Percentiles rank a stretch among this genome's conserved stretches.
Conservation (phyloP, 2,329 filamentous ascomycete genomes). For the Fusarium nodosum region DNA sequence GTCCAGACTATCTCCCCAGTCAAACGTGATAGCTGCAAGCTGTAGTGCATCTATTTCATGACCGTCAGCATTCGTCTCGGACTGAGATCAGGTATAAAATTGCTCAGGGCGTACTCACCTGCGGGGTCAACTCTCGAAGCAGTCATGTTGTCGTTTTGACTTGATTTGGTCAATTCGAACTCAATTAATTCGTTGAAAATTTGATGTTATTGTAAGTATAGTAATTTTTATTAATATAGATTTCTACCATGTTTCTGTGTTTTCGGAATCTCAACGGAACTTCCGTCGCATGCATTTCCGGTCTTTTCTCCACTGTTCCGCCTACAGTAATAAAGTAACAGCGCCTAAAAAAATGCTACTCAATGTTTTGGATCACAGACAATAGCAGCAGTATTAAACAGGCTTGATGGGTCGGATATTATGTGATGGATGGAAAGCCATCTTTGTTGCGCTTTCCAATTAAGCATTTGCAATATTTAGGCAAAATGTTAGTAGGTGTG, state of each 20-base stretch:
- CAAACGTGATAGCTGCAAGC: constrained; percentile 5
- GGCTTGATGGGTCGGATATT: too few relatives aligned
- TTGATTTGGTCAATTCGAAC: not conserved
- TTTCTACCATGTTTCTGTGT: too few relatives aligned
- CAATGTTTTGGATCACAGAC: accelerated
- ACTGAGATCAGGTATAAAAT: not conserved
- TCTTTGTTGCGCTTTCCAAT: too few relatives aligned
- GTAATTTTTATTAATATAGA: too few relatives aligned
- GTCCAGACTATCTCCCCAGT: constrained; percentile 14
- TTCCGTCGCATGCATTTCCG: not conserved
- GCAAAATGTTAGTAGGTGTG: too few relatives aligned
- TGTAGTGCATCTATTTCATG: constrained; percentile 1
- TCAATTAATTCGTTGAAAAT: not conserved
- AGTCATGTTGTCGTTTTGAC: not conserved
- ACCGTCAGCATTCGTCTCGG: not conserved
- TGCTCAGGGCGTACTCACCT: not conserved
- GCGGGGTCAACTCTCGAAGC: constrained; percentile 4
- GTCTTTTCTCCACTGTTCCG: not conserved
- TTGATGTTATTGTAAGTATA: not conserved
- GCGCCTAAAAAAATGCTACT: not conserved
- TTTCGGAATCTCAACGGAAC: not conserved
- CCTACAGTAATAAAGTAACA: too few relatives aligned
- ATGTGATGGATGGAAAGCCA: too few relatives aligned
- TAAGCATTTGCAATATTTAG: too few relatives aligned
- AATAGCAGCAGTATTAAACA: not conserved